Evolutionary conservation across 495 filamentous ascomycete species (phyloP), one percentile per base, ranked within the genome.

Genomic region (Chaetomium fimeti): DNA sequence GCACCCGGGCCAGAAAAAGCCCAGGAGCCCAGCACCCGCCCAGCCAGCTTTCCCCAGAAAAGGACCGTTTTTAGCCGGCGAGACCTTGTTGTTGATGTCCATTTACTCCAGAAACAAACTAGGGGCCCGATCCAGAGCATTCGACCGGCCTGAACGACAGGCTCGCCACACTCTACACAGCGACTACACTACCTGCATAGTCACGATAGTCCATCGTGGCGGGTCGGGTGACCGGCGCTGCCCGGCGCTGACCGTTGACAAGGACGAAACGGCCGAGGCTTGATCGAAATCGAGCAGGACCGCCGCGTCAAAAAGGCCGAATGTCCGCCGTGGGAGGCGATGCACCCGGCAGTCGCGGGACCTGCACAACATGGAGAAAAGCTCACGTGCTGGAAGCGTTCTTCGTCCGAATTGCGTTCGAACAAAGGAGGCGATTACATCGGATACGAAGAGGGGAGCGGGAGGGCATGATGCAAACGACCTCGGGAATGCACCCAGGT

Each of bases 31-130:
- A n/a, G n/a, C n/a, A n/a, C n/a, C 0, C 16, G n/a, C 16, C 43
- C n/a, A 47, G 45, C n/a, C 6, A 49, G 45, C 45, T 24, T 24
- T 49, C 45, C 8, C 64, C 66, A 69, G 64, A 71, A 72, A 72
- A 71, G 71, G 71, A 72, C 71, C 71, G 71, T 72, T 72, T 72
- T 66, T 69, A 71, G 66, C 60, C 60, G 66, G 48, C 32, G 25
- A 38, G 11, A 55, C 71, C 68, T 48, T 60, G 66, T 40, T 15
- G 18, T 11, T 2, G 12, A 8, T 8, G 45, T 13, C 20, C 43
- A 57, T 43, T 28, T 18, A 13, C 22, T 32, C 27, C 61, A 29
- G 25, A 36, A 55, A 45, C 16, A 25, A 11, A 49, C 15, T 5
- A 38, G 12, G 25, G 28, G 9, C 27, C 27, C 57, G 24, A 49